phyloP scores from a whole-genome alignment of 371 early-diverging fungal species.

The Mortierella sp. region DNA sequence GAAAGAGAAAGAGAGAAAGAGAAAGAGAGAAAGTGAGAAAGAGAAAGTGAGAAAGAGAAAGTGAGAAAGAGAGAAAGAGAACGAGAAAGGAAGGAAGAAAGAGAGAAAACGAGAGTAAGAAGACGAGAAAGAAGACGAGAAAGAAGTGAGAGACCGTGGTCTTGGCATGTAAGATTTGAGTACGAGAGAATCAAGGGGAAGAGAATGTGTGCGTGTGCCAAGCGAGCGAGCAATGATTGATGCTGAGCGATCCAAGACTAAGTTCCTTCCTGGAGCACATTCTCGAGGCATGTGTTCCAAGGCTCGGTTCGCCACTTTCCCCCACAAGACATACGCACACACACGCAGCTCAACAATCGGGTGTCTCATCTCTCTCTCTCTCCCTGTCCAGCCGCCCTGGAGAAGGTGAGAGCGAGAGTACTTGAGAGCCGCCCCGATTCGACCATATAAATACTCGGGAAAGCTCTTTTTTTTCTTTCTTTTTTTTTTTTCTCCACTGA shows the following conservation, averaged over 20 bases:
- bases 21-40: neutral
- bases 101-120: neutral
- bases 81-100: neutral
- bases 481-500: neutral
- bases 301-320: neutral
- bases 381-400: neutral
- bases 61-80: neutral
- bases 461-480: neutral
- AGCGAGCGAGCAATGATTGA: too few species aligned
- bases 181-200: neutral
- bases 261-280: neutral
- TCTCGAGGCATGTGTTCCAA: neutral
- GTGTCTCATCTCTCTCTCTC: neutral
- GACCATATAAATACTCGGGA: neutral
- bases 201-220: neutral
- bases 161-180: too few species aligned
- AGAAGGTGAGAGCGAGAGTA: neutral
- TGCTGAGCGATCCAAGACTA: neutral
- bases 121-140: neutral
- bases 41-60: neutral
- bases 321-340: neutral
- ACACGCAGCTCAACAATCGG: neutral
- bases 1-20: neutral
- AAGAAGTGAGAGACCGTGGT: slow-evolving; percentile 1
- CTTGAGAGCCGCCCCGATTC: neutral